Conservation (phyloP, 2,329 filamentous ascomycete species). For the Pezicula rhizophila region DNA sequence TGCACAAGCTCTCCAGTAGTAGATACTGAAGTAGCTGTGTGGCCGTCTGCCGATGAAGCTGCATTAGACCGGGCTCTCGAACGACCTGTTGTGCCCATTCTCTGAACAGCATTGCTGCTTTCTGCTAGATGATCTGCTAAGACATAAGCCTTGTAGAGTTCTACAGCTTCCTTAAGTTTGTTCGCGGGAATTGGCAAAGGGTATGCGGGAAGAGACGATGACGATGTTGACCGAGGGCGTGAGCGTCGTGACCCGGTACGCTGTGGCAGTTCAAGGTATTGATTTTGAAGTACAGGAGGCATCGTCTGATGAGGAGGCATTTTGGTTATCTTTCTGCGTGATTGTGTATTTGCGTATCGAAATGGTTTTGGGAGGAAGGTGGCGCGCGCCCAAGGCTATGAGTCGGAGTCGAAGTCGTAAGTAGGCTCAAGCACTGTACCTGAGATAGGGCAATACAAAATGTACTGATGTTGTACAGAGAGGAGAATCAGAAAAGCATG, state of each 20-base stretch:
- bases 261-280: conserved; percentile 1
- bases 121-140: conserved; percentile 11
- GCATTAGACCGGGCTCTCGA: conserved; percentile 14
- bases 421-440: too few species aligned
- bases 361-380: too few species aligned
- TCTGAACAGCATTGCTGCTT: conserved; percentile 9
- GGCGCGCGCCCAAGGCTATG: too few species aligned
- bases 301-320: not conserved
- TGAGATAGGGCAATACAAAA: too few species aligned
- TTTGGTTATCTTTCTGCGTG: not conserved
- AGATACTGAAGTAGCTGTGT: conserved; percentile 3
- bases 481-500: too few species aligned
- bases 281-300: conserved; percentile 9
- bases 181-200: conserved; percentile 18
- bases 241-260: not conserved
- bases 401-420: too few species aligned
- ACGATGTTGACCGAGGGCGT: not conserved
- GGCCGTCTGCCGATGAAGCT: conserved; percentile 15
- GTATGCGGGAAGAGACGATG: conserved; percentile 9
- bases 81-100: conserved; percentile 10
- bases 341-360: too few species aligned
- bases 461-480: too few species aligned
- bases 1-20: not conserved
- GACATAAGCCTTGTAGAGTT: conserved; percentile 16
- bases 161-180: conserved; percentile 16